Percentiles rank a stretch among this genome's conserved stretches.
phyloP scores from a whole-genome alignment of 345 rosid genomes.

The Pistacia vera region DNA sequence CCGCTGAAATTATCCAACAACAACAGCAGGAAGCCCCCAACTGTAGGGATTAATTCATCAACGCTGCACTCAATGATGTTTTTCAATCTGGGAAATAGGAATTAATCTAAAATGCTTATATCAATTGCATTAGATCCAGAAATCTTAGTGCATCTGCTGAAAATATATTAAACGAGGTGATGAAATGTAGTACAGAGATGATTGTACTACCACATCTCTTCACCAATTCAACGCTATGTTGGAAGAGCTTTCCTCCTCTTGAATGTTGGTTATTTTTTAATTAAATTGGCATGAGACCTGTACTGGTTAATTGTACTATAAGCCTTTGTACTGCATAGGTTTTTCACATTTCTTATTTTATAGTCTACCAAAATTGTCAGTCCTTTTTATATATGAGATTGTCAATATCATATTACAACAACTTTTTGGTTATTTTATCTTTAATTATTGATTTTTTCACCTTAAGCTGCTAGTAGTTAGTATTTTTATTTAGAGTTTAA shows the following conservation, averaged over 20 bases:
- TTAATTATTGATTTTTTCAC: neutral
- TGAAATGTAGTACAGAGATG: slow-evolving; percentile 11
- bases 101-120: slow-evolving; percentile 9
- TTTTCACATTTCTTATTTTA: neutral
- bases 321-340: slow-evolving; percentile 21
- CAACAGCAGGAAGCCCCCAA: neutral
- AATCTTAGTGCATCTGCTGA: neutral
- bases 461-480: neutral
- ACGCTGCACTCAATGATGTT: slow-evolving; percentile 80
- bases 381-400: neutral
- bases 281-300: neutral
- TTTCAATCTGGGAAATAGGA: slow-evolving; percentile 37
- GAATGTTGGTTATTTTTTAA: neutral
- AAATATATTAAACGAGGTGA: neutral
- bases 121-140: slow-evolving; percentile 13
- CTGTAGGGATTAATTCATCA: slow-evolving; percentile 32
- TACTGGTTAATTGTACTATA: slow-evolving; percentile 29
- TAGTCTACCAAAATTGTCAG: neutral
- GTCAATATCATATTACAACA: neutral
- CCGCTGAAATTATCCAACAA: slow-evolving; percentile 23
- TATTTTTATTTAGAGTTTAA: neutral
- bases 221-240: neutral
- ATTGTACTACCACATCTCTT: neutral
- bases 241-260: neutral
- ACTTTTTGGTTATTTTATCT: neutral